These are phyloP conservation scores for Acacia acuminata DNA, from an alignment of 306 rosid species.

Conservation along the genomic window DNA sequence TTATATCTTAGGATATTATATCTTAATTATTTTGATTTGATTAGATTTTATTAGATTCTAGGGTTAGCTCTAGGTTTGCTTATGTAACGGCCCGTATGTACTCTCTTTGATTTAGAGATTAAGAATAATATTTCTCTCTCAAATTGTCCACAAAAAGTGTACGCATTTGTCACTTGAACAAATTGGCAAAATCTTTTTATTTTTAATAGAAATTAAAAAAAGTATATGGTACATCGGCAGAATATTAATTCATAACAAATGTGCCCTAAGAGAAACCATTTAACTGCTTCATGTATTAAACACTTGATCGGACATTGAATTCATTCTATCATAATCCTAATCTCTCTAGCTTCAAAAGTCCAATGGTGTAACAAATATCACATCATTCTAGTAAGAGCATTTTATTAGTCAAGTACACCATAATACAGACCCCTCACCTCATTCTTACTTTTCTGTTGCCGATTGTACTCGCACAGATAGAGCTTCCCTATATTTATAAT, in stretches of 20 bases:
- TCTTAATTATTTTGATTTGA: no score
- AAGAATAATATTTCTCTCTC: no score
- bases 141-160: background rate
- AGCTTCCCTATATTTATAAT: background rate
- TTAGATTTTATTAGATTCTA: no score
- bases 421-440: slow-evolving; percentile 7
- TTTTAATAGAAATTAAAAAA: background rate
- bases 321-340: slow-evolving; percentile 10
- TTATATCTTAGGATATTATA: no score
- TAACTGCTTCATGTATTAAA: slow-evolving; percentile 5
- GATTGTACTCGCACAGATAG: background rate
- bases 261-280: slow-evolving; percentile 18
- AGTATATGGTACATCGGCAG: background rate
- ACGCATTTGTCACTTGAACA: background rate
- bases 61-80: no score
- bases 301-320: slow-evolving; percentile 25
- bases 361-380: background rate
- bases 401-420: background rate
- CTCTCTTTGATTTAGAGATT: no score
- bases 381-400: slow-evolving; percentile 18
- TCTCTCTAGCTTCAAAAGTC: slow-evolving; percentile 21
- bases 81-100: no score
- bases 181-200: slow-evolving; percentile 6
- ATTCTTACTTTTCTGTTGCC: background rate
- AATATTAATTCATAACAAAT: slow-evolving; percentile 9